phyloP scores from a whole-genome alignment of 345 rosid species.

The Citrus glauca region DNA sequence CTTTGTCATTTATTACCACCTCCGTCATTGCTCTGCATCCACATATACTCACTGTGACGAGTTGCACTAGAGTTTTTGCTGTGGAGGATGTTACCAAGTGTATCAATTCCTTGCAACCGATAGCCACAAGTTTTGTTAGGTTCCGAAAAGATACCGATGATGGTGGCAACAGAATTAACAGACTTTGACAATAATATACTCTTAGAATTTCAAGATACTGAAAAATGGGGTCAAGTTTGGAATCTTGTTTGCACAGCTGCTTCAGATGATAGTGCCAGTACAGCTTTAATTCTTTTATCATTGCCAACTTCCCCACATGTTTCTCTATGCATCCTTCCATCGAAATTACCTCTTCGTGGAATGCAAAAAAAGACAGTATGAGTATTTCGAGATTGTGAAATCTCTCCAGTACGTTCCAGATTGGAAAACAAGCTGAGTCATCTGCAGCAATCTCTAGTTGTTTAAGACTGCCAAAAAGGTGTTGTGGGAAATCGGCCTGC shows the following conservation, averaged over 20 bases:
- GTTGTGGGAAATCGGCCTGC: too few species aligned
- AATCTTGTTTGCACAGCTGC: slow-evolving; percentile 6
- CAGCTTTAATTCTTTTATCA: too few species aligned
- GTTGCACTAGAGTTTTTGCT: too few species aligned
- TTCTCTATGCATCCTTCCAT: not conserved
- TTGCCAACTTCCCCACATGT: too few species aligned
- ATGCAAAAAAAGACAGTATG: not conserved
- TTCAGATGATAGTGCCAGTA: not conserved
- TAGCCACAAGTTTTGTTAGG: not conserved
- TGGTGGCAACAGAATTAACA: not conserved
- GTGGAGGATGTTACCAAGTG: too few species aligned
- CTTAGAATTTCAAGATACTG: slow-evolving; percentile 5
- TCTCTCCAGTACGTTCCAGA: not conserved
- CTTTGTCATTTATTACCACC: not conserved
- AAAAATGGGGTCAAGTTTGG: not conserved
- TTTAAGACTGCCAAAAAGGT: too few species aligned
- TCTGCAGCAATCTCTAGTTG: too few species aligned
- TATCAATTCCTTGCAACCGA: not conserved
- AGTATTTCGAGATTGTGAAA: not conserved
- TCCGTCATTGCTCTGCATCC: not conserved
- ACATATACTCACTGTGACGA: not conserved
- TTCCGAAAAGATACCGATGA: slow-evolving; percentile 1
- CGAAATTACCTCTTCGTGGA: slow-evolving; percentile 4
- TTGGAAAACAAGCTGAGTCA: too few species aligned
- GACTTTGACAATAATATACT: rapidly evolving